phyloP scores from a whole-genome alignment of 2,329 filamentous ascomycete species.

The Fusarium abutilonis region DNA sequence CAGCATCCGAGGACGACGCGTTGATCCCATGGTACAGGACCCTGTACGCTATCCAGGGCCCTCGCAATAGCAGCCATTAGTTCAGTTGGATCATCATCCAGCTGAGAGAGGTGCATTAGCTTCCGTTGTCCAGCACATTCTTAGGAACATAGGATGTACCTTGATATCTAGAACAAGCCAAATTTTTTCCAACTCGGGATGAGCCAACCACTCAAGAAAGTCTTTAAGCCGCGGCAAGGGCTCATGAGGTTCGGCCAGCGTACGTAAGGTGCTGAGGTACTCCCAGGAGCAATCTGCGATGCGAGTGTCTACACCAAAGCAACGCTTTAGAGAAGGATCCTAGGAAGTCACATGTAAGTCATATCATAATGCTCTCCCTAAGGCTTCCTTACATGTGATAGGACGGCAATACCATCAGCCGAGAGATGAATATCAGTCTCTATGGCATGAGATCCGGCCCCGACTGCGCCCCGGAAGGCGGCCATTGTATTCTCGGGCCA shows the following conservation, averaged over 20 bases:
- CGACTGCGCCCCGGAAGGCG: constrained; percentile 78
- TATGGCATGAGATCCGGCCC: constrained; percentile 79
- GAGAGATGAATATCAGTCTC: constrained; percentile 91
- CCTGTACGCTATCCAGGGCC: constrained; percentile 65
- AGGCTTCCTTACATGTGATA: constrained; percentile 74
- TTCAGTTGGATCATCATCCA: constrained; percentile 74
- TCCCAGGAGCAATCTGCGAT: constrained; percentile 81
- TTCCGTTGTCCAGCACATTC: constrained; percentile 9
- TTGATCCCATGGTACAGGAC: constrained; percentile 70
- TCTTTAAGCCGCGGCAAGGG: constrained; percentile 79
- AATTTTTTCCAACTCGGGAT: constrained; percentile 70
- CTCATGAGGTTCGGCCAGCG: constrained; percentile 72
- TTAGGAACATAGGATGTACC: constrained; percentile 53
- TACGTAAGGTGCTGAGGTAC: constrained; percentile 74
- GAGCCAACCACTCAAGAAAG: constrained; percentile 75
- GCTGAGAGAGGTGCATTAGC: constrained; percentile 53
- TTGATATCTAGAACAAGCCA: constrained; percentile 94
- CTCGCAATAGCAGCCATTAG: constrained; percentile 76
- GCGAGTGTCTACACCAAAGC: constrained; percentile 78
- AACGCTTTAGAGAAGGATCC: constrained; percentile 81
- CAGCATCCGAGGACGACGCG: constrained; percentile 85
- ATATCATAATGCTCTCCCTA: background rate
- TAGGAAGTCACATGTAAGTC: constrained; percentile 48
- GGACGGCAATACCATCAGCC: constrained; percentile 82
- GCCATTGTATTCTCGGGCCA: constrained; percentile 88